Conservation (phyloP, 805 yeast genomes). For the Debaryomyces hansenii region DNA sequence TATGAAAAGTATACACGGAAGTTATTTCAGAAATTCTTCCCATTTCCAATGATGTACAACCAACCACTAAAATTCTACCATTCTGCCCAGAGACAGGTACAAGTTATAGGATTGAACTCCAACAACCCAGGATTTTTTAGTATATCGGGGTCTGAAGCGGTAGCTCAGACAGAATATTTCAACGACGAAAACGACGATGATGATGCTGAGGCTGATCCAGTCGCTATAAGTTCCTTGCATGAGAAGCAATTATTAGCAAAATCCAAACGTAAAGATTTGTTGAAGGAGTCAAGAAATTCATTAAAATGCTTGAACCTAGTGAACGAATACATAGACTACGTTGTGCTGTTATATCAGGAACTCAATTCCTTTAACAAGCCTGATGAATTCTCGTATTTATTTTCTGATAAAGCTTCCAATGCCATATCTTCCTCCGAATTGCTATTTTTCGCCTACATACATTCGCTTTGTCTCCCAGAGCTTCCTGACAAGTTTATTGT, state of each 20-base stretch:
- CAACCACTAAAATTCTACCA: conserved; percentile 53
- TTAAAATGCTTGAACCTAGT: conserved; percentile 30
- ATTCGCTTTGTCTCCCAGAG: conserved; percentile 26
- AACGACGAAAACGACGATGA: conserved; percentile 16
- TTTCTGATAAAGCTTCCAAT: conserved; percentile 9
- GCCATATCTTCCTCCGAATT: conserved; percentile 33
- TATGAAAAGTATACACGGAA: conserved; percentile 62
- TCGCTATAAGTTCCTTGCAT: conserved; percentile 38
- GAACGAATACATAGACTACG: conserved; percentile 17
- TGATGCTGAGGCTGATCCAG: conserved; percentile 19
- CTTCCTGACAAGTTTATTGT: conserved; percentile 44
- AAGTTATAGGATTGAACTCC: conserved; percentile 28
- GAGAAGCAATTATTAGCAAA: conserved; percentile 35
- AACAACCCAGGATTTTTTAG: conserved; percentile 30
- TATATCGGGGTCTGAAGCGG: conserved; percentile 15
- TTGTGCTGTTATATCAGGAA: conserved; percentile 15
- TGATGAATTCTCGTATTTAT: background rate
- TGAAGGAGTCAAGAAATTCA: conserved; percentile 34
- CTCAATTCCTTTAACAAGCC: conserved; percentile 5
- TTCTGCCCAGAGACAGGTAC: conserved; percentile 34
- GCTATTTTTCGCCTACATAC: conserved; percentile 39
- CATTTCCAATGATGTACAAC: conserved; percentile 75
- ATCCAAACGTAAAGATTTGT: conserved; percentile 27
- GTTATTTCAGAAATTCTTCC: conserved; percentile 50
- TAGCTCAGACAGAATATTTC: conserved; percentile 31